Conservation (phyloP, 2,329 filamentous ascomycete species). For the Phoma herbarum region DNA sequence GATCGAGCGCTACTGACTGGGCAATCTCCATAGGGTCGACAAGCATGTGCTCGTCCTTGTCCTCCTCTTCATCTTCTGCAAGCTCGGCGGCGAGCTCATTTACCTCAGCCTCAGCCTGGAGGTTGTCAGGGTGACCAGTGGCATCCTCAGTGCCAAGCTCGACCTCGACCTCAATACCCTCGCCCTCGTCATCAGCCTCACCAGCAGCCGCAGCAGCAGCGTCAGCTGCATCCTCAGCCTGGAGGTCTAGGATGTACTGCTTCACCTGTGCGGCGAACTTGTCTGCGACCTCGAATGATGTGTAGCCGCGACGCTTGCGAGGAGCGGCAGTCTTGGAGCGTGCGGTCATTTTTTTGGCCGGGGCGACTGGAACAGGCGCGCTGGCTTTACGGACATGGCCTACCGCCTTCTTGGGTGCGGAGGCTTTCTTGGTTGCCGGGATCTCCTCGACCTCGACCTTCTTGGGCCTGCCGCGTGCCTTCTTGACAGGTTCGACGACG, state of each 20-base stretch:
- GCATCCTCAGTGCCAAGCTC: constrained; percentile 12
- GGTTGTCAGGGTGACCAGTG: constrained; percentile 1
- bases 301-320: constrained; percentile 41
- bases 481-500: constrained; percentile 25
- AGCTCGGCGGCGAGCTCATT: background rate
- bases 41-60: constrained; percentile 1
- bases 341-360: constrained; percentile 22
- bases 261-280: constrained; percentile 31
- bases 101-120: background rate
- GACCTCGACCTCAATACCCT: constrained; percentile 6
- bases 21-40: constrained; percentile 1
- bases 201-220: constrained; percentile 13
- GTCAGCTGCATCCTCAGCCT: constrained; percentile 20
- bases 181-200: constrained; percentile 21
- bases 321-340: constrained; percentile 22
- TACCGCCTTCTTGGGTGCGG: constrained; percentile 21
- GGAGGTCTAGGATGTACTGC: constrained; percentile 26
- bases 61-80: background rate
- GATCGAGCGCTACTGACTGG: background rate
- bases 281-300: constrained; percentile 39
- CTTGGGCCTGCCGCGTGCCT: constrained; percentile 30
- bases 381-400: constrained; percentile 22
- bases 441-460: constrained; percentile 22
- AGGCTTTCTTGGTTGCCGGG: constrained; percentile 22
- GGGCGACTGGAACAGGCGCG: constrained; percentile 17